Evolutionary conservation across 768 basidiomycete genomes (phyloP), one percentile per base, ranked within the genome.

Genomic region (Boletellus sp.): DNA sequence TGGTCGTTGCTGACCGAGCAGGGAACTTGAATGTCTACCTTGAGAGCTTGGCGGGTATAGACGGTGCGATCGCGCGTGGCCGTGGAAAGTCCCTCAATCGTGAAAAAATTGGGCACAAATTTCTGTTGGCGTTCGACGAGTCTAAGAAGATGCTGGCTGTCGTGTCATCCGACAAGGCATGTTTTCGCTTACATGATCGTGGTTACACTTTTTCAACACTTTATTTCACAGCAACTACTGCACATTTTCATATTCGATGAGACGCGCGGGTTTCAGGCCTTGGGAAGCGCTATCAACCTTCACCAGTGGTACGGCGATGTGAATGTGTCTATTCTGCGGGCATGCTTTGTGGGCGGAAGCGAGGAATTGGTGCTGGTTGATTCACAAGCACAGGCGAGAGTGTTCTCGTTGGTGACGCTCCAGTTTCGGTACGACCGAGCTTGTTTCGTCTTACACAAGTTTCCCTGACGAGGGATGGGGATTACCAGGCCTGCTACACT

Each of bases 281-380:
- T 63, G 40, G 79, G 78, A 1, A 71, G 61, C 9, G 44, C 72
- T 0, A 61, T 77, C 6, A 68, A 75, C 37, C 66, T 83, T 9
- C 50, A 50, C 3, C 43, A 55, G 0, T 83, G 79, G 79, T 80
- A 78, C 52, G 45, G 57, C 8, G 48, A 57, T 0, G 57, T 51
- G 28, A 28, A 28, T 6, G n/a, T 52, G 1, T 38, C 45, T 5
- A 69, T 82, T 13, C 50, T 42, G 2, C 66, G 67, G 15, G 67
- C 73, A 1, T 70, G 72, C 36, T 81, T 83, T 49, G 68, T 80
- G 2, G 63, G 64, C 40, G 78, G 78, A 6, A 72, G 58, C 28
- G 81, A 84, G 52, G 83, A 84, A 47, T 42, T 84, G 3, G 54
- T 78, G 0, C 58, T 84, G 0, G 64, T 81, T 4, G 81, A 84